Conservation (phyloP, 768 basidiomycete species). For the Suillus discolor region DNA sequence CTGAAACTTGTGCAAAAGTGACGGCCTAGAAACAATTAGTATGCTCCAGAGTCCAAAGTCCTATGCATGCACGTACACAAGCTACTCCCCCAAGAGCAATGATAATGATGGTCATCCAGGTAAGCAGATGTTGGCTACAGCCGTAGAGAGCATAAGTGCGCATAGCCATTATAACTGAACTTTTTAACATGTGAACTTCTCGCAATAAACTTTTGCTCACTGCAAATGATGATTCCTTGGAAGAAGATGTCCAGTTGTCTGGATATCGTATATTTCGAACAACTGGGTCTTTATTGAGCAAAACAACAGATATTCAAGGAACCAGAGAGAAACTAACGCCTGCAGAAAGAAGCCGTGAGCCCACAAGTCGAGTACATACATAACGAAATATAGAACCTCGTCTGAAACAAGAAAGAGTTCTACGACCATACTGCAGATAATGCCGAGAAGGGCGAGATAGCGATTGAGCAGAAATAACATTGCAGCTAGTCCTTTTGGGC, state of each 20-base stretch:
- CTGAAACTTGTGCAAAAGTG: slow-evolving; percentile 47
- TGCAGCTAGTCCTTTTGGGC: background rate
- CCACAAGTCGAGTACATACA: background rate
- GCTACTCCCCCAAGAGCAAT: slow-evolving; percentile 33
- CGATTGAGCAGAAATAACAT: background rate
- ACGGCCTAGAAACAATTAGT: background rate
- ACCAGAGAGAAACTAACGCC: slow-evolving; percentile 1
- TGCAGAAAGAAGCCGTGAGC: slow-evolving; percentile 3
- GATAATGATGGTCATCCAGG: slow-evolving; percentile 36
- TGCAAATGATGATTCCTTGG: background rate
- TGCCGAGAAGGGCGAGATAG: background rate
- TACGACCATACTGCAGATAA: background rate
- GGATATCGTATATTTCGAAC: background rate
- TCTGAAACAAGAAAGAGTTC: background rate
- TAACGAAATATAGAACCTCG: background rate
- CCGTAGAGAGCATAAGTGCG: slow-evolving; percentile 56
- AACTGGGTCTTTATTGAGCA: background rate
- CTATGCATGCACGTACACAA: slow-evolving; percentile 35
- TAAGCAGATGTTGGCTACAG: slow-evolving; percentile 39
- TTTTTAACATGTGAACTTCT: background rate
- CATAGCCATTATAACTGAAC: slow-evolving; percentile 45
- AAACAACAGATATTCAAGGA: background rate
- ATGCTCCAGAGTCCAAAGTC: background rate
- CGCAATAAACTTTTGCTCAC: background rate
- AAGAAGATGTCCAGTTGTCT: background rate